Evolutionary conservation across 495 filamentous ascomycete species (phyloP).

Genomic region (Penicillium steckii): DNA sequence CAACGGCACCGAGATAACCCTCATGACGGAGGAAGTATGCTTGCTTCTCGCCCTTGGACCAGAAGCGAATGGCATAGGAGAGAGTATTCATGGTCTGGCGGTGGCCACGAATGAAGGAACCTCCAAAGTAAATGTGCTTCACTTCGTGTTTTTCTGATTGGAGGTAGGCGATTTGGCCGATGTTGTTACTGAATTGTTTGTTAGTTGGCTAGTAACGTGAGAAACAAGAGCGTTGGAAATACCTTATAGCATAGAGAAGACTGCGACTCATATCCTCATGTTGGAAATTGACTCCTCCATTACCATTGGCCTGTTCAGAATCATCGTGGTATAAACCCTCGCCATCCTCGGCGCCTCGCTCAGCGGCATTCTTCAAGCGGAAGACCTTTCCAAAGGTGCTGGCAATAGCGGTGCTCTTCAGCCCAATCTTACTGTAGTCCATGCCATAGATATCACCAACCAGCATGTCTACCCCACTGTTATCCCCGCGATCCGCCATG

Average conservation of each 20-base stretch:
- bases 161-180: constrained; percentile 94
- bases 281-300: constrained; percentile 45
- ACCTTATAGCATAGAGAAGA: constrained; percentile 81
- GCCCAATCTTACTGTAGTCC: constrained; percentile 90
- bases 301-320: constrained; percentile 22
- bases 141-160: constrained; percentile 90
- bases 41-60: constrained; percentile 90
- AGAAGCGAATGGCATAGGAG: constrained; percentile 93
- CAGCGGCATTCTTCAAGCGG: constrained; percentile 74
- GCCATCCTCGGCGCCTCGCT: constrained; percentile 74
- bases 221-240: constrained; percentile 8
- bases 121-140: constrained; percentile 94
- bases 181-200: constrained; percentile 76
- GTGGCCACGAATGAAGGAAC: constrained; percentile 94
- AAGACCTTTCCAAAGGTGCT: constrained; percentile 97
- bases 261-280: constrained; percentile 67
- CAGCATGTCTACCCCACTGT: constrained; percentile 90
- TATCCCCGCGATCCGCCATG: constrained; percentile 92
- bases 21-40: constrained; percentile 96
- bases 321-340: constrained; percentile 59
- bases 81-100: constrained; percentile 96
- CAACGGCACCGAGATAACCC: constrained; percentile 94
- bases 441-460: constrained; percentile 98
- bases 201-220: neutral
- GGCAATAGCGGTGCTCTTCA: constrained; percentile 91